A percentile compares a stretch with the other conserved stretches of the same genome.
Conservation (phyloP, 1,284 basidiomycete genomes). For the Malassezia japonica region DNA sequence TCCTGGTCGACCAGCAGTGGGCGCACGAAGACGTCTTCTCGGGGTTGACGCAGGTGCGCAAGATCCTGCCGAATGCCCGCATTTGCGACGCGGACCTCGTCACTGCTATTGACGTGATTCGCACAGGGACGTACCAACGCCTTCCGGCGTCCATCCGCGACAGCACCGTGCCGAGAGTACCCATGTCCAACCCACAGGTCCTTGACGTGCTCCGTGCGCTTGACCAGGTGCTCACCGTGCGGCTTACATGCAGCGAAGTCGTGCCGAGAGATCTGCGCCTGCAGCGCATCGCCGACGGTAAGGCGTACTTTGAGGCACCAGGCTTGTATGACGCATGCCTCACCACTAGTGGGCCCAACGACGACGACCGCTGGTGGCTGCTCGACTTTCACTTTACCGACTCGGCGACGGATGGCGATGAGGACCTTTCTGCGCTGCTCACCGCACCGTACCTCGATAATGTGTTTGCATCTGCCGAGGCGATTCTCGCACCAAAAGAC, state of each 20-base stretch:
- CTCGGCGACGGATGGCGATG: not conserved
- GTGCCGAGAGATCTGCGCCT: constrained; percentile 50
- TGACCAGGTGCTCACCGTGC: constrained; percentile 65
- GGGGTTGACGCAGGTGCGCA: constrained; percentile 59
- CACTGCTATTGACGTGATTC: constrained; percentile 74
- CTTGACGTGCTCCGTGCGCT: constrained; percentile 60
- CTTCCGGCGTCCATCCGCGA: constrained; percentile 66
- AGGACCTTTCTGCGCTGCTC: constrained; percentile 3
- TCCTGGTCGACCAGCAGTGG: constrained; percentile 56
- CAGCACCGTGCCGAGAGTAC: constrained; percentile 57
- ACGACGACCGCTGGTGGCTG: constrained; percentile 38
- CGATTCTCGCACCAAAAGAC: not conserved
- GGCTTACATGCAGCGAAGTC: constrained; percentile 52
- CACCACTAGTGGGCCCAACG: constrained; percentile 56
- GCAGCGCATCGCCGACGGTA: constrained; percentile 67
- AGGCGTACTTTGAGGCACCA: constrained; percentile 64
- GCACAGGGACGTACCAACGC: constrained; percentile 67
- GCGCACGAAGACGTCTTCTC: constrained; percentile 67
- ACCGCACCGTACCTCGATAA: constrained; percentile 5
- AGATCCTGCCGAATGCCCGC: constrained; percentile 50
- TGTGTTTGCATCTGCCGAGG: constrained; percentile 4
- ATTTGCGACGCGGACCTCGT: constrained; percentile 79
- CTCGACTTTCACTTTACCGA: constrained; percentile 32
- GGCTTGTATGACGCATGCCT: constrained; percentile 60
- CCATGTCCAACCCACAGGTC: constrained; percentile 61